These are phyloP conservation scores for Iris pallida DNA, from an alignment of 116 monocot species.

Conservation along the genomic window DNA sequence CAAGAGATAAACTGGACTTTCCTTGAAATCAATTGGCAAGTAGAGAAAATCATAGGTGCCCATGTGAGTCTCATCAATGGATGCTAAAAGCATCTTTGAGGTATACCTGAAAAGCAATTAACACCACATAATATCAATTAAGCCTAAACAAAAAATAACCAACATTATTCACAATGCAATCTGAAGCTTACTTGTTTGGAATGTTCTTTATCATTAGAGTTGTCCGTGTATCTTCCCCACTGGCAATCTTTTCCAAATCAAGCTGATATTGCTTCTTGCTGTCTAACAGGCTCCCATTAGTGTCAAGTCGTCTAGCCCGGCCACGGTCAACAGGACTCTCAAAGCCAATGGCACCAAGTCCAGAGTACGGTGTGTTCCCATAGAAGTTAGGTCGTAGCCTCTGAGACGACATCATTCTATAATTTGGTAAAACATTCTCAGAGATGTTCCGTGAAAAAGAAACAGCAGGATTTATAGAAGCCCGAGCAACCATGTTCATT, in stretches of 20 bases:
- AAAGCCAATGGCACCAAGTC: constrained; percentile 20
- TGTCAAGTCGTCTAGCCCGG: constrained; percentile 45
- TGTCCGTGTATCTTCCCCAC: constrained; percentile 77
- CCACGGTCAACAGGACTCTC: constrained; percentile 51
- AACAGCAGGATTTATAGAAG: too few relatives aligned
- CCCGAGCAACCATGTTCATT: constrained; percentile 34
- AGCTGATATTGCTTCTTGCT: constrained; percentile 82
- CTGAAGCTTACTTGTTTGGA: constrained; percentile 73
- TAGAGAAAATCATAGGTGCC: constrained; percentile 96
- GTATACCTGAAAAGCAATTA: constrained; percentile 64
- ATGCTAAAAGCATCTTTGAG: constrained; percentile 90
- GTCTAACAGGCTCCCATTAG: constrained; percentile 48
- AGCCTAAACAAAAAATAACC: not conserved
- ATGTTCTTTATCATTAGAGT: constrained; percentile 99
- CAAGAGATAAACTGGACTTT: constrained; percentile 17
- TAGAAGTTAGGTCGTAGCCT: constrained; percentile 42
- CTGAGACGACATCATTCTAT: constrained; percentile 44
- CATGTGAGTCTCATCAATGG: constrained; percentile 86
- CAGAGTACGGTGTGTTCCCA: constrained; percentile 44
- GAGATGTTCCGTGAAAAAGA: constrained; percentile 30
- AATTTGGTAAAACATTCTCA: constrained; percentile 47
- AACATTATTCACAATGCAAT: not conserved
- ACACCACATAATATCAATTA: not conserved
- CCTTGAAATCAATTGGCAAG: constrained; percentile 99
- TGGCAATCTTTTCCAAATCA: constrained; percentile 82